phyloP scores from a whole-genome alignment of 805 yeast genomes.

The Schizosaccharomyces octosporus region DNA sequence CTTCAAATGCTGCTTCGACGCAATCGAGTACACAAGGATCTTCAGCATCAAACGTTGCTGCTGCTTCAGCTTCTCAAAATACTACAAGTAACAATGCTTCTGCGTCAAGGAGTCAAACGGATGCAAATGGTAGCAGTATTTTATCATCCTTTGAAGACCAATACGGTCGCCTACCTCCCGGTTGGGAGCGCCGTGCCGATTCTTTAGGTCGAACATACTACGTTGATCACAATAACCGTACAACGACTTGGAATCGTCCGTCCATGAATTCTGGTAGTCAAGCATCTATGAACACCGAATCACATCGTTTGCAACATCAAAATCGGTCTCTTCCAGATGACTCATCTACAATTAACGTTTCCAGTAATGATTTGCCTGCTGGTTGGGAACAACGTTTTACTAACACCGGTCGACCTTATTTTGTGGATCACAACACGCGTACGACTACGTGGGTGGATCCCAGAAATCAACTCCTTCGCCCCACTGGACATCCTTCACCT shows the following conservation, averaged over 20 bases:
- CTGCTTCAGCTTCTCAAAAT: conserved; percentile 7
- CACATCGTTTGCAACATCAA: conserved; percentile 75
- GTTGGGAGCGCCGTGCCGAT: conserved; percentile 97
- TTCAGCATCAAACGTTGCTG: background rate
- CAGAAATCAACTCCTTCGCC: conserved; percentile 90
- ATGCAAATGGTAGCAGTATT: background rate
- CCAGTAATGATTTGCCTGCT: conserved; percentile 82
- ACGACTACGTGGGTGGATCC: conserved; percentile 99
- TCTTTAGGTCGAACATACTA: conserved; percentile 91
- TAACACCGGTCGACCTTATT: conserved; percentile 93
- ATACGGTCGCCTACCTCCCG: conserved; percentile 85
- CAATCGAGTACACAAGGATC: background rate
- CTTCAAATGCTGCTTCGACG: background rate
- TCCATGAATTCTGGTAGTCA: background rate
- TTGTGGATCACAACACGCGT: conserved; percentile 96
- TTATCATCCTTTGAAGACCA: conserved; percentile 72
- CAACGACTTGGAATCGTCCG: conserved; percentile 99
- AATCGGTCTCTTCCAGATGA: conserved; percentile 70
- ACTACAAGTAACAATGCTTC: background rate
- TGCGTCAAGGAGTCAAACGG: background rate
- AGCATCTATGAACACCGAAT: conserved; percentile 40
- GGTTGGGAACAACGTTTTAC: conserved; percentile 99
- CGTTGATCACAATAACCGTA: conserved; percentile 91
- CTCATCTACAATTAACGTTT: conserved; percentile 20
- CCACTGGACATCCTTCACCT: conserved; percentile 23